Evolutionary conservation across 1,139 yeast species (phyloP).

Genomic region (Spencermartinsiella ligniputridi): DNA sequence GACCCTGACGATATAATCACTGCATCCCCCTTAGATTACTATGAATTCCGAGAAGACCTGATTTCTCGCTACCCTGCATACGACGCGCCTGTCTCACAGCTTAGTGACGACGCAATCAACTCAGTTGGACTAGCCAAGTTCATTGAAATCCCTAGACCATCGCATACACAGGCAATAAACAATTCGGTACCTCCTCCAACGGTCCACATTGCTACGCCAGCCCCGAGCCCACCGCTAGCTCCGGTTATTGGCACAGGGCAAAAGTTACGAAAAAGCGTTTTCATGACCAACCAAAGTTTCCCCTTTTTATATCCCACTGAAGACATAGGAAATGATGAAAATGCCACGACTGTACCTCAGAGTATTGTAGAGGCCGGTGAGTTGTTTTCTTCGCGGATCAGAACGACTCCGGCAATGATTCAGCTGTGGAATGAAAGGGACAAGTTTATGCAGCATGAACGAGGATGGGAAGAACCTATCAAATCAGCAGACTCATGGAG

Average conservation of each 20-base stretch:
- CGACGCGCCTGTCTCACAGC: constrained; percentile 43
- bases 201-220: constrained; percentile 81
- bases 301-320: constrained; percentile 72
- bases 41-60: constrained; percentile 71
- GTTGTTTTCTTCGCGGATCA: constrained; percentile 57
- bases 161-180: constrained; percentile 49
- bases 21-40: constrained; percentile 76
- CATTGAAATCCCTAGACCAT: constrained; percentile 57
- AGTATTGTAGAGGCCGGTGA: constrained; percentile 77
- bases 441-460: constrained; percentile 66
- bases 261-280: constrained; percentile 59
- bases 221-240: constrained; percentile 75
- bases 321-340: constrained; percentile 31
- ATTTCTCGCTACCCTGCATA: constrained; percentile 71
- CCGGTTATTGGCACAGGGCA: constrained; percentile 52
- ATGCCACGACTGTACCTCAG: constrained; percentile 47
- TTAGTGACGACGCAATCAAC: constrained; percentile 46
- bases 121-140: constrained; percentile 37
- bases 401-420: constrained; percentile 59
- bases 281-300: constrained; percentile 72
- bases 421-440: constrained; percentile 73
- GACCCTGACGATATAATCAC: constrained; percentile 33
- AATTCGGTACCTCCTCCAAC: constrained; percentile 57
- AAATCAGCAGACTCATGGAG: constrained; percentile 6
- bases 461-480: constrained; percentile 49